Conservation (phyloP, 768 basidiomycete species). For the Arthromyces matolae region DNA sequence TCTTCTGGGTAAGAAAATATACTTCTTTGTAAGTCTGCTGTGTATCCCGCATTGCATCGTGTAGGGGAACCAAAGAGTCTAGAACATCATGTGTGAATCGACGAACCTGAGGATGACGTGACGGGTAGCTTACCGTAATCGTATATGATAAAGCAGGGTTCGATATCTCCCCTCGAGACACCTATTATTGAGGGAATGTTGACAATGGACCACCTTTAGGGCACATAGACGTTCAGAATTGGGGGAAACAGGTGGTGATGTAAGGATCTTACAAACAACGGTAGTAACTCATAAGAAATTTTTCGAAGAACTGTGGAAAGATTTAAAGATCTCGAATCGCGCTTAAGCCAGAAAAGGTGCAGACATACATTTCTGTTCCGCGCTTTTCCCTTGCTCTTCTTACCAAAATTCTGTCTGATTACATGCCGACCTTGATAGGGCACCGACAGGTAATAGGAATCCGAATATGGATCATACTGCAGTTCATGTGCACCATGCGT, state of each 20-base stretch:
- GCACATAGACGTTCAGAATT: not conserved
- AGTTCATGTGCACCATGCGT: conserved; percentile 8
- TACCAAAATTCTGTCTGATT: conserved; percentile 10
- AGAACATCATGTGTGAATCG: not conserved
- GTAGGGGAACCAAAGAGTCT: conserved; percentile 4
- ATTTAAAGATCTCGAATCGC: too few species aligned
- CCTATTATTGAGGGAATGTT: conserved; percentile 8
- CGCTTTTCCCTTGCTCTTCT: conserved; percentile 2
- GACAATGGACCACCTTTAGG: conserved; percentile 7
- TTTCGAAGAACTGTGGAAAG: conserved; percentile 7
- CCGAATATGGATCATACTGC: conserved; percentile 7
- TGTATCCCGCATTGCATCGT: conserved; percentile 7
- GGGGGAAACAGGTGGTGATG: not conserved
- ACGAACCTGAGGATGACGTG: not conserved
- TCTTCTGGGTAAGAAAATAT: not conserved
- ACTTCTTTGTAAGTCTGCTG: conserved; percentile 9
- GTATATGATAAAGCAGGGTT: conserved; percentile 11
- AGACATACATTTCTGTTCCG: conserved; percentile 9
- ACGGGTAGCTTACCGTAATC: not conserved
- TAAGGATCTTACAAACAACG: conserved; percentile 6
- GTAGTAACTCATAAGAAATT: conserved; percentile 11
- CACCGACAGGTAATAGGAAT: conserved; percentile 4
- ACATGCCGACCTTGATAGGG: conserved; percentile 10
- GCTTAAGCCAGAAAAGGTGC: too few species aligned
- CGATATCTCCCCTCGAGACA: conserved; percentile 8